Conservation (phyloP, 1,284 basidiomycete species). For the Leccinum huronense region DNA sequence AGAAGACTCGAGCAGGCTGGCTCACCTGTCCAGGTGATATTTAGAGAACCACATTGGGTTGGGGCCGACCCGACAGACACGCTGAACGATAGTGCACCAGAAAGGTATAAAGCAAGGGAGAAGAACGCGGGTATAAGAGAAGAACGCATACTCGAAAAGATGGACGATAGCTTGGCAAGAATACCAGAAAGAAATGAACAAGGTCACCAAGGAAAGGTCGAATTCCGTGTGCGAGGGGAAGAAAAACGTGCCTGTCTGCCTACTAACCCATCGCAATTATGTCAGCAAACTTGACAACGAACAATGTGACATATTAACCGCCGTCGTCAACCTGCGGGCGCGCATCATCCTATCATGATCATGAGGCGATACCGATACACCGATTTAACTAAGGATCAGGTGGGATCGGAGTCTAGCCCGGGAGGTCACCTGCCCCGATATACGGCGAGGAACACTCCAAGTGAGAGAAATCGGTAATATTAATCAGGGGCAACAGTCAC, state of each 20-base stretch:
- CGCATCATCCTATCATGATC: neutral
- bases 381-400: neutral
- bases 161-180: constrained; percentile 12
- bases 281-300: constrained; percentile 22
- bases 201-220: constrained; percentile 6
- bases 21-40: constrained; percentile 63
- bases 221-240: constrained; percentile 10
- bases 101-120: constrained; percentile 23
- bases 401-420: neutral
- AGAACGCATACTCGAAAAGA: constrained; percentile 27
- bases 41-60: constrained; percentile 59
- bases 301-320: no score
- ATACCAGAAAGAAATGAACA: neutral
- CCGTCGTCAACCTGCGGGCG: neutral
- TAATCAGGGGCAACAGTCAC: neutral
- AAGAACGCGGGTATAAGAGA: constrained; percentile 21
- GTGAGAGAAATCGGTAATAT: no score
- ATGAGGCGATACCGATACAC: neutral
- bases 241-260: neutral
- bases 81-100: constrained; percentile 46
- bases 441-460: neutral
- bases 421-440: neutral
- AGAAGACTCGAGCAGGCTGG: constrained; percentile 6
- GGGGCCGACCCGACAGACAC: constrained; percentile 46
- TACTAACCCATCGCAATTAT: constrained; percentile 13